phyloP scores from a whole-genome alignment of 2,329 filamentous ascomycete genomes.

The Gaeumannomyces tritici region DNA sequence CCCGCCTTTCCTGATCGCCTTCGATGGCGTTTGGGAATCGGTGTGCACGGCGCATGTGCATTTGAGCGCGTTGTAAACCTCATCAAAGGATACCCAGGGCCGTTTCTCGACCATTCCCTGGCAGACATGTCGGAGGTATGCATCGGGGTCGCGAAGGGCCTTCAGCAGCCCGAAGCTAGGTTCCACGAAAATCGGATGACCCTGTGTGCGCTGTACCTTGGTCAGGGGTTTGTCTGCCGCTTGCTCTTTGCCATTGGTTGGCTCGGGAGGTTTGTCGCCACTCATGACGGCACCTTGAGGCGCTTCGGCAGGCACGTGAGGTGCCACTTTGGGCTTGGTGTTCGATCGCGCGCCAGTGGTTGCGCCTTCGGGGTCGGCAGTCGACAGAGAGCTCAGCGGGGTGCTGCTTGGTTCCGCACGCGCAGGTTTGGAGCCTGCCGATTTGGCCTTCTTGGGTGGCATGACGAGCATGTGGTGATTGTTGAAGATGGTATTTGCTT shows the following conservation, averaged over 20 bases:
- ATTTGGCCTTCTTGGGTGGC: too few relatives aligned
- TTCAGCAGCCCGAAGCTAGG: background rate
- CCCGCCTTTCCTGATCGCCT: background rate
- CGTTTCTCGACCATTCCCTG: background rate
- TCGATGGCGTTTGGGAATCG: too few relatives aligned
- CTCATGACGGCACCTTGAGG: background rate
- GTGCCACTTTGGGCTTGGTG: too few relatives aligned
- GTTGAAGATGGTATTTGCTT: too few relatives aligned
- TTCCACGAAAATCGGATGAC: background rate
- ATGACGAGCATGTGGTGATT: too few relatives aligned
- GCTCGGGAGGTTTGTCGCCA: too few relatives aligned
- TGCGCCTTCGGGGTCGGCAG: too few relatives aligned
- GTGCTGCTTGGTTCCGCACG: too few relatives aligned
- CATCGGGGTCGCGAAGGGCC: background rate
- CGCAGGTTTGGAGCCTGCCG: too few relatives aligned
- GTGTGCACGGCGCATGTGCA: background rate
- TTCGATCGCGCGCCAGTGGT: too few relatives aligned
- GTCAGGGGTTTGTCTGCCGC: background rate
- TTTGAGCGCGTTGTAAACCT: background rate
- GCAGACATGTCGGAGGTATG: background rate
- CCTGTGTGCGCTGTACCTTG: background rate
- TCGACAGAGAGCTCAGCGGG: too few relatives aligned
- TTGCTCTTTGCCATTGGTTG: background rate
- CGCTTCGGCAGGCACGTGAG: too few relatives aligned
- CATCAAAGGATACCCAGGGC: background rate